A percentile compares a stretch with the other conserved stretches of the same genome.
Evolutionary conservation across 768 basidiomycete species (phyloP).

Genomic region (Tricholoma bakamatsutake): DNA sequence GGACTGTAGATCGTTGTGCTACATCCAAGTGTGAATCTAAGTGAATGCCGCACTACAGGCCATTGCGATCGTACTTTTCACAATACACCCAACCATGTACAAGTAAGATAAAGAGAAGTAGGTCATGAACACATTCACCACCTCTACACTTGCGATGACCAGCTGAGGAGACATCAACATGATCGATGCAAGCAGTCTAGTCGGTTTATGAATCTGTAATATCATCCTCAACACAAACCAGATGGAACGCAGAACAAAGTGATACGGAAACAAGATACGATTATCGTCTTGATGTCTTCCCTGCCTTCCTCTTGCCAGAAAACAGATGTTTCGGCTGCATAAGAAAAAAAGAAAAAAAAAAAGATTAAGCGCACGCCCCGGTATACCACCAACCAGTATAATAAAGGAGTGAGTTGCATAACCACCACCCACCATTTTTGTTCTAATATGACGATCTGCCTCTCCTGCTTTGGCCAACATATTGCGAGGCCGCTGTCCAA

Average conservation of each 20-base stretch:
- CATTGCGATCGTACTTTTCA: too few species aligned
- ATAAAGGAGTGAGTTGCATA: too few species aligned
- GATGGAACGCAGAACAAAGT: conserved; percentile 8
- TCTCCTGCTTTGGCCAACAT: conserved; percentile 89
- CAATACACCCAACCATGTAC: too few species aligned
- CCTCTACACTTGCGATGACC: too few species aligned
- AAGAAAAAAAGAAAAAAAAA: too few species aligned
- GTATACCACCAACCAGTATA: too few species aligned
- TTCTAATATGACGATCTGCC: conserved; percentile 73
- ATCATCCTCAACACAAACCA: conserved; percentile 1
- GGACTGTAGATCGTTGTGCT: background rate
- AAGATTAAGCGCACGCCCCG: conserved; percentile 6
- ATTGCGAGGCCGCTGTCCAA: conserved; percentile 84
- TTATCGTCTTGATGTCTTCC: conserved; percentile 78
- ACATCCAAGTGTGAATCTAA: too few species aligned
- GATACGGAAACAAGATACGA: conserved; percentile 4
- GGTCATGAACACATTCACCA: too few species aligned
- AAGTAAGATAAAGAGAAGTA: too few species aligned
- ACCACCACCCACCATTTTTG: conserved; percentile 69
- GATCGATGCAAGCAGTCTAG: too few species aligned
- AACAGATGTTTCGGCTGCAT: conserved; percentile 80
- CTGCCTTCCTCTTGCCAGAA: conserved; percentile 77
- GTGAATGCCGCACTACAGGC: too few species aligned
- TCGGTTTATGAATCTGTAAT: background rate
- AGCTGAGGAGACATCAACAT: too few species aligned